phyloP scores from a whole-genome alignment of 139 green algal species.

The Tetraselmis striata region DNA sequence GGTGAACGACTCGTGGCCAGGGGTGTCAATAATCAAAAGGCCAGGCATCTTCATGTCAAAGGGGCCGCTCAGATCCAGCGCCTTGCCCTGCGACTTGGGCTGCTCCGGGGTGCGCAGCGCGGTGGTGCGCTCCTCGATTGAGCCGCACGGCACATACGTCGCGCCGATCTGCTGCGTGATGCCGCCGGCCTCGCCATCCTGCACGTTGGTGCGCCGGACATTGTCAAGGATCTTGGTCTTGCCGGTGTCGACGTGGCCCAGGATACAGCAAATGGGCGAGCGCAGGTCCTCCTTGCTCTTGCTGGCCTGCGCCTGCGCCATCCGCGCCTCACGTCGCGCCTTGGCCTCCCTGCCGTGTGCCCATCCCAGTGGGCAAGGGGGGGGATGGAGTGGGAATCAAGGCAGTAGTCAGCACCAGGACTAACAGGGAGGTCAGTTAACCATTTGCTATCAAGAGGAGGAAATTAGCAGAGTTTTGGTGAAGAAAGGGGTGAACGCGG shows the following conservation, averaged over 20 bases:
- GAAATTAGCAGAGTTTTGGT: too few species aligned
- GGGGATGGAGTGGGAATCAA: too few species aligned
- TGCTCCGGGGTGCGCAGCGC: conserved; percentile 32
- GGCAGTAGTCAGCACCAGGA: too few species aligned
- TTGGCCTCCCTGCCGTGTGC: background rate
- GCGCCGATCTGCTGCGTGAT: conserved; percentile 99
- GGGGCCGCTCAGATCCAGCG: conserved; percentile 16
- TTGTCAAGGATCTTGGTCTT: conserved; percentile 99
- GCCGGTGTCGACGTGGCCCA: conserved; percentile 98
- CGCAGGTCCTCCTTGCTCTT: conserved; percentile 68
- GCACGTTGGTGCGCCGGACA: conserved; percentile 93
- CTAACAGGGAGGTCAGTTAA: too few species aligned
- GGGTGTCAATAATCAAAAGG: conserved; percentile 98
- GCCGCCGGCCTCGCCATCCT: conserved; percentile 94
- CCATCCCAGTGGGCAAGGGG: background rate
- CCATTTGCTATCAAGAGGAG: too few species aligned
- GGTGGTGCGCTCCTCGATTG: conserved; percentile 74
- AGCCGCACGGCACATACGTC: conserved; percentile 86
- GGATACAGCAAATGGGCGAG: conserved; percentile 98
- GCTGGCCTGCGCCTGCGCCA: conserved; percentile 42
- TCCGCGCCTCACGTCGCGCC: conserved; percentile 42
- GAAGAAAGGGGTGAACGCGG: too few species aligned
- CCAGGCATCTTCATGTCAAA: conserved; percentile 84
- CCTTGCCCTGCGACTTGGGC: conserved; percentile 12
- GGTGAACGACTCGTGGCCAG: conserved; percentile 94